These are phyloP conservation scores for Sugiyamaella lignohabitans DNA, from an alignment of 805 yeast genomes.

Conservation along the genomic window DNA sequence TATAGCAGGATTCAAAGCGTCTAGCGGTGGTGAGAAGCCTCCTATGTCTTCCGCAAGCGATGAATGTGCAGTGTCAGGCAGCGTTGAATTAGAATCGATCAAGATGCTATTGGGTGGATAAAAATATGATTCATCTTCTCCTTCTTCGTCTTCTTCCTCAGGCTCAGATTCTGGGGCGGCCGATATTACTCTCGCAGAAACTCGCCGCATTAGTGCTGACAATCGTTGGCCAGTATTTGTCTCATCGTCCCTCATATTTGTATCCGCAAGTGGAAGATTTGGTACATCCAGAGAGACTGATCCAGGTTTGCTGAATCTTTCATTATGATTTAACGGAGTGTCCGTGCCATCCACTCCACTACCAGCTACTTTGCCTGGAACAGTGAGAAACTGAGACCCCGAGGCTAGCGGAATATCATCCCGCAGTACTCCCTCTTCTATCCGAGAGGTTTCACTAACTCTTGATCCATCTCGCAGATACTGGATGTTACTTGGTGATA, in stretches of 20 bases:
- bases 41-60: background rate
- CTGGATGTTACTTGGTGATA: background rate
- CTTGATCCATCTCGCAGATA: background rate
- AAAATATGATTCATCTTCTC: too few species aligned
- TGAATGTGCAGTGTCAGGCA: background rate
- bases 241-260: too few species aligned
- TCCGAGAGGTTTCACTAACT: too few species aligned
- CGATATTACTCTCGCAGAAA: constrained; percentile 1
- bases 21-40: background rate
- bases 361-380: too few species aligned
- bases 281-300: background rate
- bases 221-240: background rate
- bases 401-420: too few species aligned
- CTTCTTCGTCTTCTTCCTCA: background rate
- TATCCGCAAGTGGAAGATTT: too few species aligned
- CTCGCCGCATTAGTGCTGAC: background rate
- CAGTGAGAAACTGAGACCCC: too few species aligned
- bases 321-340: background rate
- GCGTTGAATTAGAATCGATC: background rate
- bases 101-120: background rate
- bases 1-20: too few species aligned
- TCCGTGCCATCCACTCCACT: background rate
- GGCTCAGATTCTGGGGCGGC: background rate
- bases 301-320: too few species aligned
- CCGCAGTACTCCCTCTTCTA: too few species aligned